Conservation (phyloP, 2,329 filamentous ascomycete species). For the Trichophyton equinum region DNA sequence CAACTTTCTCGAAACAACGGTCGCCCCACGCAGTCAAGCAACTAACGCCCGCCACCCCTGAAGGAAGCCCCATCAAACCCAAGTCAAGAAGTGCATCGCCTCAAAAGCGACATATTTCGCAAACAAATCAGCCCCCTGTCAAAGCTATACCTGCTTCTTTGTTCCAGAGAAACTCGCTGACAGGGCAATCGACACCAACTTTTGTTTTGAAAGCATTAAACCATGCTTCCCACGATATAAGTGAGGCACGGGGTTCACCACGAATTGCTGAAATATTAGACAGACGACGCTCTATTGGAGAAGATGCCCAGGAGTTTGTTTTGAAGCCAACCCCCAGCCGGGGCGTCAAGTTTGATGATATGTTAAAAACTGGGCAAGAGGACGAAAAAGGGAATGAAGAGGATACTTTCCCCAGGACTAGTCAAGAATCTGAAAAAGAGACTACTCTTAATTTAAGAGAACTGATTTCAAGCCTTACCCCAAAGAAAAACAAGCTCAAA, state of each 20-base stretch:
- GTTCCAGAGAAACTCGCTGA: slow-evolving; percentile 43
- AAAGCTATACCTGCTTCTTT: slow-evolving; percentile 30
- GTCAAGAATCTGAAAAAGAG: slow-evolving; percentile 48
- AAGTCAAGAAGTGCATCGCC: slow-evolving; percentile 28
- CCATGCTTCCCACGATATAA: slow-evolving; percentile 56
- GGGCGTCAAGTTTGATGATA: slow-evolving; percentile 53
- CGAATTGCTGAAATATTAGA: slow-evolving; percentile 59
- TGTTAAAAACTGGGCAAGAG: slow-evolving; percentile 49
- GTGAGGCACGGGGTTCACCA: slow-evolving; percentile 63
- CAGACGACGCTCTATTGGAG: slow-evolving; percentile 57
- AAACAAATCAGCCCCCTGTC: slow-evolving; percentile 27
- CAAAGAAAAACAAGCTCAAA: slow-evolving; percentile 55
- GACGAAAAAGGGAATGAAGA: slow-evolving; percentile 51
- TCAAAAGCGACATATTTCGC: slow-evolving; percentile 33
- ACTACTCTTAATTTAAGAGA: slow-evolving; percentile 57
- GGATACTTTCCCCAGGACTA: slow-evolving; percentile 28
- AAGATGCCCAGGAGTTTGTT: slow-evolving; percentile 51
- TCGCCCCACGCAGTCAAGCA: background rate
- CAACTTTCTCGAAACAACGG: slow-evolving; percentile 25
- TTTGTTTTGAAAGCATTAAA: slow-evolving; percentile 51
- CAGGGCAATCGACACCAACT: slow-evolving; percentile 48
- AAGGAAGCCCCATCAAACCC: slow-evolving; percentile 5
- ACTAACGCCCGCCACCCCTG: slow-evolving; percentile 7
- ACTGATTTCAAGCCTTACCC: slow-evolving; percentile 66
- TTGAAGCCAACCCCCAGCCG: slow-evolving; percentile 35